Evolutionary conservation across 352 stramenopile species (phyloP), one percentile per base, ranked within the genome.

Genomic region (Pythium graminicola): DNA sequence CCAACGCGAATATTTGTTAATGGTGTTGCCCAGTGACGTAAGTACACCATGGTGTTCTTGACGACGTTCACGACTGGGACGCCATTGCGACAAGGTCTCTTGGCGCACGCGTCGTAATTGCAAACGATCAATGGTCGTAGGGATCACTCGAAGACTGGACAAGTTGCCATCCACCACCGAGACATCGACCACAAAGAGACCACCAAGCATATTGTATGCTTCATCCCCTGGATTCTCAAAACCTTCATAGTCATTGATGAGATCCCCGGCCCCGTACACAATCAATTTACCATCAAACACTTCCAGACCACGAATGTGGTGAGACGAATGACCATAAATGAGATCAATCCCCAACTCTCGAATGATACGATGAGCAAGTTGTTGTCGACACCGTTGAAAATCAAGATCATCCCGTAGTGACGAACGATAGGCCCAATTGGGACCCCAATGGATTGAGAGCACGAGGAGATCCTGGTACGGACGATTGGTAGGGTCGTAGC

Each of bases 201-300:
- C 66, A 29, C 69, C 69, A n/a, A 72, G 49, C 17, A 29, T 60
- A 38, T 60, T 61, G 52, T 76, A 79, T 32, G 54, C 60, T n/a
- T 68, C 57, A 26, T 72, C 69, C 14, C 53, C 57, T 26, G 48
- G 32, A 44, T 75, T 76, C 16, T 57, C 36, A 36, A 76, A 73
- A 10, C 70, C 70, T 57, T 80, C 65, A 38, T 76, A 76, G 52
- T 81, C 71, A 52, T 78, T 76, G 44, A 78, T 57, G 31, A 78
- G 54, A 54, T 76, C 71, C 0, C 68, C 71, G 17, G 65, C 56
- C 4, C 63, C 71, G 32, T 78, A 81, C 19, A 76, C 51, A 44
- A 81, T 80, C 28, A 76, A 31, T 43, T 76, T 81, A 19, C 60
- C 62, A 4, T 67, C 58, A 31, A 67, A 72, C 20, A 73, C 5